Evolutionary conservation across 2,329 filamentous ascomycete species (phyloP).

Genomic region (Pyrenochaeta sp.): DNA sequence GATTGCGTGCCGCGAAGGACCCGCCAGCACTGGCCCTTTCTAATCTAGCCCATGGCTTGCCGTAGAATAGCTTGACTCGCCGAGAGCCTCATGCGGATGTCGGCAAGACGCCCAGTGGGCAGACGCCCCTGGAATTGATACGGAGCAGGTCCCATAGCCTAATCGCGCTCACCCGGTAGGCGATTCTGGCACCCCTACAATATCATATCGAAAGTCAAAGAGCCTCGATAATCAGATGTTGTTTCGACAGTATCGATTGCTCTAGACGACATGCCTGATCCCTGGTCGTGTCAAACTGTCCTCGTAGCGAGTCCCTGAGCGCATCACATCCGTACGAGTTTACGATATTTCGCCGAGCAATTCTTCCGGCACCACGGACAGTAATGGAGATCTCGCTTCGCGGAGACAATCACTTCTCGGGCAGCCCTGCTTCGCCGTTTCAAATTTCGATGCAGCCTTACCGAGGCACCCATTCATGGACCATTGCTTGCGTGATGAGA

Average conservation of each 20-base stretch:
- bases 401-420: conserved; percentile 11
- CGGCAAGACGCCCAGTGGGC: conserved; percentile 18
- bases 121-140: conserved; percentile 11
- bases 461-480: conserved; percentile 22
- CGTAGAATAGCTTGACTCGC: conserved; percentile 16
- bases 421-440: conserved; percentile 10
- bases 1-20: conserved; percentile 3
- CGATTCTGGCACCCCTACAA: conserved; percentile 6
- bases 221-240: conserved; percentile 11
- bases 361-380: conserved; percentile 24
- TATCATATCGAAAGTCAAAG: conserved; percentile 5
- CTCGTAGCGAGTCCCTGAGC: conserved; percentile 15
- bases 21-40: conserved; percentile 1
- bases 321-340: conserved; percentile 16
- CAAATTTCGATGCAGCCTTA: conserved; percentile 4
- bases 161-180: neutral
- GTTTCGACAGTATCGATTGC: conserved; percentile 10
- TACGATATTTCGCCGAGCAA: conserved; percentile 22
- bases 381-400: conserved; percentile 19
- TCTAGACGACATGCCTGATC: conserved; percentile 18
- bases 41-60: conserved; percentile 11
- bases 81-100: conserved; percentile 29
- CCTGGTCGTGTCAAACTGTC: conserved; percentile 3
- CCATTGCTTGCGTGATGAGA: conserved; percentile 18
- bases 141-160: conserved; percentile 15